phyloP scores from a whole-genome alignment of 805 yeast genomes.

The Torulaspora indica region DNA sequence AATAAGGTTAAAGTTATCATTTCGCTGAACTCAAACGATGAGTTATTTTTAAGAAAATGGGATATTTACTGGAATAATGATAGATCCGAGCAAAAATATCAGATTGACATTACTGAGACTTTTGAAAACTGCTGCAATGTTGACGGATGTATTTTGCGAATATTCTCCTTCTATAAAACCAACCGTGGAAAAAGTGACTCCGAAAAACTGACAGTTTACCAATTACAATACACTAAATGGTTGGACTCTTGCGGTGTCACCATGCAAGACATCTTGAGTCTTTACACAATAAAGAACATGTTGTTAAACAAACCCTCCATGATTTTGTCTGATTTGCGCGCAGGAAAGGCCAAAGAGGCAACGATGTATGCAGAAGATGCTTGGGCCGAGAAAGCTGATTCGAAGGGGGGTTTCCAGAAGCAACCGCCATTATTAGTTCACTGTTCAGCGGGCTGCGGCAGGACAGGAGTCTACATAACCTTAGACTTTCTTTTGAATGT shows the following conservation, averaged over 20 bases:
- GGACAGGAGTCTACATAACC: constrained; percentile 85
- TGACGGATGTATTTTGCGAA: constrained; percentile 35
- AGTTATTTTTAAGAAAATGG: constrained; percentile 74
- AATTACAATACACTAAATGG: constrained; percentile 77
- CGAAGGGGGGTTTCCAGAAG: constrained; percentile 3
- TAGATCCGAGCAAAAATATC: constrained; percentile 21
- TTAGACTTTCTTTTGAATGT: constrained; percentile 47
- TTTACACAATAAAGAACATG: constrained; percentile 34
- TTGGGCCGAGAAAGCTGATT: constrained; percentile 6
- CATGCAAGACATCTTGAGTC: constrained; percentile 29
- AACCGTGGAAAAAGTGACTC: constrained; percentile 29
- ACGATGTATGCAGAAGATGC: constrained; percentile 9
- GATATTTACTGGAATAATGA: constrained; percentile 75
- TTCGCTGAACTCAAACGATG: constrained; percentile 70
- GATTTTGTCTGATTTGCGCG: constrained; percentile 16
- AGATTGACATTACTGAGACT: constrained; percentile 36
- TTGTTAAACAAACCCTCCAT: constrained; percentile 19
- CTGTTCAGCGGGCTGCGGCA: constrained; percentile 96
- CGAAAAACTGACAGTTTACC: constrained; percentile 50
- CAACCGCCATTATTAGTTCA: constrained; percentile 61
- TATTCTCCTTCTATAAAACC: constrained; percentile 25
- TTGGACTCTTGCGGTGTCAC: constrained; percentile 72
- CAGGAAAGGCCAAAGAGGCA: constrained; percentile 12
- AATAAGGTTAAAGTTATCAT: constrained; percentile 64
- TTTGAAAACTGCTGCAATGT: constrained; percentile 31